Evolutionary conservation across 192 early-diverging fungal species (phyloP).

Genomic region (Geranomyces variabilis): DNA sequence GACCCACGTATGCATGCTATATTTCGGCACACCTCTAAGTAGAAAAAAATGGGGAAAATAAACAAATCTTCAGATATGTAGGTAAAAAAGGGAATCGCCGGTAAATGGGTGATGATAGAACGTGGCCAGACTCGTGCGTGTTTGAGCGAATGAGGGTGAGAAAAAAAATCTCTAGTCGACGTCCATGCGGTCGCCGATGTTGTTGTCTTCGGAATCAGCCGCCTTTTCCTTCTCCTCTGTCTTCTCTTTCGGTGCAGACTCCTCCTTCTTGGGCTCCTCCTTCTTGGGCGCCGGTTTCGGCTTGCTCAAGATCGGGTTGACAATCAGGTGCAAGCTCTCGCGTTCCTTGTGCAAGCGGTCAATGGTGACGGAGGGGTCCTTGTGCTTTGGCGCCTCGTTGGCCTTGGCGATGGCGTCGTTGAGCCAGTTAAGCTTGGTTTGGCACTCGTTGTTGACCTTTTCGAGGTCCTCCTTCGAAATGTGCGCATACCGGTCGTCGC

Average conservation of each 20-base stretch:
- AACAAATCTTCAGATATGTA: too few relatives aligned
- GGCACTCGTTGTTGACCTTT: conserved; percentile 73
- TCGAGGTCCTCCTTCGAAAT: conserved; percentile 85
- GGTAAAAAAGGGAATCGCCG: too few relatives aligned
- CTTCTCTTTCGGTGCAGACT: conserved; percentile 23
- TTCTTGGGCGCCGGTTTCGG: conserved; percentile 84
- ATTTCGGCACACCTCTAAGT: too few relatives aligned
- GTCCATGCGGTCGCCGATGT: conserved; percentile 56
- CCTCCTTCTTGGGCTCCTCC: conserved; percentile 45
- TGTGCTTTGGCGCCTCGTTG: conserved; percentile 74
- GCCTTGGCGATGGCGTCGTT: conserved; percentile 78
- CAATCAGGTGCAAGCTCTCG: conserved; percentile 65
- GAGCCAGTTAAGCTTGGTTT: conserved; percentile 84
- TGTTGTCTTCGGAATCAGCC: conserved; percentile 59
- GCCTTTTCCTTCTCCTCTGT: conserved; percentile 43
- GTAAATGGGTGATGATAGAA: too few relatives aligned
- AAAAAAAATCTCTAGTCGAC: conserved; percentile 14
- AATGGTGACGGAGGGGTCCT: conserved; percentile 69
- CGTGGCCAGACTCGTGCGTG: too few relatives aligned
- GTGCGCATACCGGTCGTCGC: conserved; percentile 85
- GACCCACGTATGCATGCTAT: too few relatives aligned
- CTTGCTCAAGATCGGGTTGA: conserved; percentile 80
- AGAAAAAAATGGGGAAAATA: too few relatives aligned
- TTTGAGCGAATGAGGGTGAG: too few relatives aligned
- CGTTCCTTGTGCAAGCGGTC: conserved; percentile 77